Evolutionary conservation across 768 basidiomycete genomes (phyloP), one percentile per base, ranked within the genome.

Genomic region (Melanogaster broomeanus): DNA sequence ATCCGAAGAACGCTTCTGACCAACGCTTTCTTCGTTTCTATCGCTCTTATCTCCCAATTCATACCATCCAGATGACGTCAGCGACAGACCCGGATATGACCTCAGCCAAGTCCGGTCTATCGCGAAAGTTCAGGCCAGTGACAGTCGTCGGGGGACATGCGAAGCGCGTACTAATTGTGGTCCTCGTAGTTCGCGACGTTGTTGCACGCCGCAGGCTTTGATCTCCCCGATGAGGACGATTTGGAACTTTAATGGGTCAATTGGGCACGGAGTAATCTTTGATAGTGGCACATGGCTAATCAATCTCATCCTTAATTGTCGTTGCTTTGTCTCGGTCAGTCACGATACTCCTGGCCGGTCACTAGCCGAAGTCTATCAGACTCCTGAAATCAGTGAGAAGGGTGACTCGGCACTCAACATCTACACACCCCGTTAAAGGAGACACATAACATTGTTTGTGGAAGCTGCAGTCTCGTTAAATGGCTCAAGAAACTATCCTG

Each of bases 81-180:
- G 87, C 59, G 78, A 88, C 47, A 79, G 94, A 41, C 77, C 79
- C 25, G 88, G 89, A 15, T 97, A 88, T 64, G 92, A 94, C 65
- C 79, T 96, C 50, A 75, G 85, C 18, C 94, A 97, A 67, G 70
- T 95, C 49, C 80, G 75, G 60, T 82, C 84, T 15, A 94, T 96
- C 57, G 88, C 91, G 5, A 93, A 92, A 72, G 92, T 94, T 10
- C 88, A 93, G 76, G 89, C 87, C 57, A 33, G 78, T 66, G 6
- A 13, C 39, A 25, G 7, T 2, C 22, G 6, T 51, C 15, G 6
- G 15, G n/a, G 37, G 2, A 24, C 31, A 19, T 38, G 19, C 21
- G 6, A 33, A 5, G 35, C 34, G 31, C 33, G 5, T 45, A 2
- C 40, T 53, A 0, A 52, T 18, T 27, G n/a, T 24, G 15, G n/a